Evolutionary conservation across 495 filamentous ascomycete genomes (phyloP).

Genomic region (Daldinia loculata): DNA sequence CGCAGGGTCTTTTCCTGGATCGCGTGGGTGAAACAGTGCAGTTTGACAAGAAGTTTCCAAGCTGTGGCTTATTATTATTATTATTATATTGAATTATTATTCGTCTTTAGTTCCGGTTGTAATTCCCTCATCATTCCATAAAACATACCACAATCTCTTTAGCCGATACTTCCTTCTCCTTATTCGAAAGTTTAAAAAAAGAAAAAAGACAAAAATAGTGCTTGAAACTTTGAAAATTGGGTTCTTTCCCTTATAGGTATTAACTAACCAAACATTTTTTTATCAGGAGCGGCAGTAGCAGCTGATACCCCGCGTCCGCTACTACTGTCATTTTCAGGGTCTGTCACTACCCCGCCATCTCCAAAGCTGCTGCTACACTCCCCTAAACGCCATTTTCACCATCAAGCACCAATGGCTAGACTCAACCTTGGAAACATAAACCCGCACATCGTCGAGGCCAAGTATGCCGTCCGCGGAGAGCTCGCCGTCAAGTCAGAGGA

Average conservation of each 20-base stretch:
- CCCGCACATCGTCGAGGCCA: constrained; percentile 78
- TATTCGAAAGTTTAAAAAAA: background rate
- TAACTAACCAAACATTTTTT: constrained; percentile 4
- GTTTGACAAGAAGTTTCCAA: constrained; percentile 6
- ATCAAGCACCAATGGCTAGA: constrained; percentile 63
- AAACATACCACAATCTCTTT: constrained; percentile 9
- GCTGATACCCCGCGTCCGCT: constrained; percentile 32
- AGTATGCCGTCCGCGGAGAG: constrained; percentile 97
- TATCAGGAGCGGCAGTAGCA: constrained; percentile 28
- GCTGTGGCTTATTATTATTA: background rate
- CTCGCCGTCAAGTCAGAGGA: constrained; percentile 89
- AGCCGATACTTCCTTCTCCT: background rate
- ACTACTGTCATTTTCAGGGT: constrained; percentile 26
- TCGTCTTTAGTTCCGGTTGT: constrained; percentile 6
- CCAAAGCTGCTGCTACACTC: constrained; percentile 26
- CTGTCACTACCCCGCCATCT: constrained; percentile 39
- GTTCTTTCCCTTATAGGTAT: background rate
- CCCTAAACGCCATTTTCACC: constrained; percentile 35
- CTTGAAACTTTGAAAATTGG: background rate
- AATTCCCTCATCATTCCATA: constrained; percentile 32
- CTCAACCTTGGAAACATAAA: constrained; percentile 92
- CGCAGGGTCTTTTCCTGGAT: background rate
- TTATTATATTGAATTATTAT: background rate
- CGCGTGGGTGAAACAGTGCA: background rate
- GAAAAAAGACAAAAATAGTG: background rate